Evolutionary conservation across 1,284 basidiomycete species (phyloP).

Genomic region (Malassezia caprae): DNA sequence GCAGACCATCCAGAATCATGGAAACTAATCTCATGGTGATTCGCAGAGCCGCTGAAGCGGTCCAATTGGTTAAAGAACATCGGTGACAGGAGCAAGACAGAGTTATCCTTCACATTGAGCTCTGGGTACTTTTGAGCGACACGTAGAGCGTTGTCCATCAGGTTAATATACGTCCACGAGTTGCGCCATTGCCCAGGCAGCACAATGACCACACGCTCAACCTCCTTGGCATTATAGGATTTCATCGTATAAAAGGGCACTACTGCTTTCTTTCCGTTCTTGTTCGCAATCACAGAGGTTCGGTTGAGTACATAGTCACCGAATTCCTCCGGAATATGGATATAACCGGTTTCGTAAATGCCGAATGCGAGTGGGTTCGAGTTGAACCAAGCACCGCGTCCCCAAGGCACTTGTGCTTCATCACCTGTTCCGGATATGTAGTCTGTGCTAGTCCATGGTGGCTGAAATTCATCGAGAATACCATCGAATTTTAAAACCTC

Average conservation of each 20-base stretch:
- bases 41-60: slow-evolving; percentile 21
- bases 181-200: slow-evolving; percentile 36
- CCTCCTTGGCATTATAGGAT: slow-evolving; percentile 21
- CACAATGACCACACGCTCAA: slow-evolving; percentile 38
- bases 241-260: slow-evolving; percentile 31
- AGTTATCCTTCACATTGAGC: slow-evolving; percentile 18
- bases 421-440: slow-evolving; percentile 12
- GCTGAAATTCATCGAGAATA: slow-evolving; percentile 20
- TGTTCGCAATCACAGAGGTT: slow-evolving; percentile 16
- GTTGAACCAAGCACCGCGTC: slow-evolving; percentile 20
- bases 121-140: slow-evolving; percentile 10
- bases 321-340: slow-evolving; percentile 22
- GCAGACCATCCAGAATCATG: slow-evolving; percentile 28
- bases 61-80: slow-evolving; percentile 35
- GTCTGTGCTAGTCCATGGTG: slow-evolving; percentile 16
- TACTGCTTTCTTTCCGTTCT: background rate
- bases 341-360: slow-evolving; percentile 50
- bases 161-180: slow-evolving; percentile 37
- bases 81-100: slow-evolving; percentile 33
- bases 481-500: slow-evolving; percentile 21
- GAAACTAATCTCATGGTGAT: slow-evolving; percentile 29
- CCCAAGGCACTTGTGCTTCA: slow-evolving; percentile 31
- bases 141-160: slow-evolving; percentile 26
- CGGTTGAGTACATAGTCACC: slow-evolving; percentile 32
- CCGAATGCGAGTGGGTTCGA: slow-evolving; percentile 25